These are phyloP conservation scores for Diaporthe longicolla DNA, from an alignment of 2,329 filamentous ascomycete species.

Conservation along the genomic window DNA sequence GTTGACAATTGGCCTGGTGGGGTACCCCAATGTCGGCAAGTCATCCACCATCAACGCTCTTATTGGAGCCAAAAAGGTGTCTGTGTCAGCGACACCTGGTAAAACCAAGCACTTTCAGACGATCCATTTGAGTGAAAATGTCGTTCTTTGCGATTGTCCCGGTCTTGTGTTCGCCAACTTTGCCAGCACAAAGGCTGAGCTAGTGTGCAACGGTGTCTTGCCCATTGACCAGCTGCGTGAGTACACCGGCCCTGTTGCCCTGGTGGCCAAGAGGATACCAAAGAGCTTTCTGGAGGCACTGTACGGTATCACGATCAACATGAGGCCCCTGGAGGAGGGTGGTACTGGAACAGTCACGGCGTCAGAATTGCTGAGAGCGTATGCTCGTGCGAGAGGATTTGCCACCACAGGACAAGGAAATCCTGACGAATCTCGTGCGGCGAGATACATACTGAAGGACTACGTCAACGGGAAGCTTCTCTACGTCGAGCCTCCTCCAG, in stretches of 20 bases:
- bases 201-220: slow-evolving; percentile 94
- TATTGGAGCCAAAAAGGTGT: slow-evolving; percentile 98
- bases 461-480: slow-evolving; percentile 97
- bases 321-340: slow-evolving; percentile 87
- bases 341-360: slow-evolving; percentile 89
- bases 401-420: slow-evolving; percentile 90
- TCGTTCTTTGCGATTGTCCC: slow-evolving; percentile 96
- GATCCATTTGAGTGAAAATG: slow-evolving; percentile 89
- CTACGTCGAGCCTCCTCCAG: slow-evolving; percentile 89
- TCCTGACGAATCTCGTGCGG: slow-evolving; percentile 93
- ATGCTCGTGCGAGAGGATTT: slow-evolving; percentile 91
- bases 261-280: slow-evolving; percentile 89
- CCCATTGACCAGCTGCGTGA: slow-evolving; percentile 97
- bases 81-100: slow-evolving; percentile 95
- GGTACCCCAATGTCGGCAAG: slow-evolving; percentile 99
- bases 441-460: slow-evolving; percentile 92
- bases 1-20: slow-evolving; percentile 92
- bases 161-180: slow-evolving; percentile 99
- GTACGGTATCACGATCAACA: slow-evolving; percentile 92
- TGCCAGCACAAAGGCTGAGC: slow-evolving; percentile 93
- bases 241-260: slow-evolving; percentile 86
- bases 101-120: slow-evolving; percentile 99
- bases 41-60: slow-evolving; percentile 99
- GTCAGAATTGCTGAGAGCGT: slow-evolving; percentile 86
- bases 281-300: slow-evolving; percentile 90